Evolutionary conservation across 805 yeast genomes (phyloP).

Genomic region (Citeromyces matritensis): DNA sequence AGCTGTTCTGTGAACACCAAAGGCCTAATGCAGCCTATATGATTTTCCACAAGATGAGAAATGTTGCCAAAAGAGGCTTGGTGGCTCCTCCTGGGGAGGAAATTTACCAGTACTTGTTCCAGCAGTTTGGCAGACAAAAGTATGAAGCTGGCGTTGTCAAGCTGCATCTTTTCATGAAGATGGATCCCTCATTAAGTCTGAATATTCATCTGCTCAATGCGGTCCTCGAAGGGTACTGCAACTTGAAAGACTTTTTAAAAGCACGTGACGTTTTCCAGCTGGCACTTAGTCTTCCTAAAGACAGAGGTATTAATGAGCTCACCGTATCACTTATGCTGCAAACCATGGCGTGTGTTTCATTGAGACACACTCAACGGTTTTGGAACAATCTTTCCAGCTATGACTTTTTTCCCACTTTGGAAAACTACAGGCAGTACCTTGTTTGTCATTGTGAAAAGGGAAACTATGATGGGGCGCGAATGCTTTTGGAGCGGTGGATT

Average conservation of each 20-base stretch:
- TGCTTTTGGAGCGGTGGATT: constrained; percentile 27
- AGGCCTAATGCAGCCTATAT: constrained; percentile 48
- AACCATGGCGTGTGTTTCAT: constrained; percentile 35
- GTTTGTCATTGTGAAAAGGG: constrained; percentile 63
- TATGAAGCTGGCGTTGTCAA: constrained; percentile 56
- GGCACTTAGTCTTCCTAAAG: constrained; percentile 34
- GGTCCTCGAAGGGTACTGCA: constrained; percentile 47
- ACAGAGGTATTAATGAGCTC: constrained; percentile 42
- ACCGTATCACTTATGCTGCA: constrained; percentile 55
- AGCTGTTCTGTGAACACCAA: constrained; percentile 34
- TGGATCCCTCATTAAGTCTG: constrained; percentile 41
- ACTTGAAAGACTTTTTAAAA: constrained; percentile 36
- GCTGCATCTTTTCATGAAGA: constrained; percentile 45
- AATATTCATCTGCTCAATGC: constrained; percentile 46
- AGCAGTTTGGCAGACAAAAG: constrained; percentile 39
- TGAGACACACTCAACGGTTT: constrained; percentile 40
- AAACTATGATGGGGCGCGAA: constrained; percentile 37
- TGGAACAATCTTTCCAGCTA: constrained; percentile 45
- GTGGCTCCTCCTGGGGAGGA: constrained; percentile 34
- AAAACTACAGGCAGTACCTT: constrained; percentile 41
- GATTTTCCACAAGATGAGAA: constrained; percentile 46
- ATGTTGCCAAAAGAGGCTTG: constrained; percentile 36
- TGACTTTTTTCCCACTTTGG: constrained; percentile 34
- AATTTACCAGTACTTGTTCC: constrained; percentile 45
- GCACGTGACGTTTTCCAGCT: constrained; percentile 47